These are phyloP conservation scores for Metarhizium guizhouense DNA, from an alignment of 2,329 filamentous ascomycete species.

Conservation along the genomic window DNA sequence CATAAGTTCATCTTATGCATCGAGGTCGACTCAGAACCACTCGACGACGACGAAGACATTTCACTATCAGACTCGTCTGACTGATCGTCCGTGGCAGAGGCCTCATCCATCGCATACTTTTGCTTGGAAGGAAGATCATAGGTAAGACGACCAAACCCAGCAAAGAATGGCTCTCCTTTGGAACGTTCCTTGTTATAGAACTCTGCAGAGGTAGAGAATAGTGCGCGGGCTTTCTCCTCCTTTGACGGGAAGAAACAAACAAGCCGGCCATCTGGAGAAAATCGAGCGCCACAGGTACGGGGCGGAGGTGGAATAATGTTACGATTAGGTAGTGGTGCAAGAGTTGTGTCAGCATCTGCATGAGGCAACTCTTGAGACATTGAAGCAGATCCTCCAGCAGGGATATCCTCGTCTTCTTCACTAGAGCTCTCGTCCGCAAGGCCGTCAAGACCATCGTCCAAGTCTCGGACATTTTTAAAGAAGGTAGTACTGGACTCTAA, in stretches of 20 bases:
- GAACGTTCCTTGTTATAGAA: constrained; percentile 37
- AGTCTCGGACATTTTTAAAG: constrained; percentile 56
- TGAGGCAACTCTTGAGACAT: constrained; percentile 55
- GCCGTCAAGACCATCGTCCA: constrained; percentile 47
- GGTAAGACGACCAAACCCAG: constrained; percentile 46
- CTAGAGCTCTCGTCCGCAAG: constrained; percentile 73
- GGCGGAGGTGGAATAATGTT: constrained; percentile 47
- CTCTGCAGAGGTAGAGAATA: constrained; percentile 38
- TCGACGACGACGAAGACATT: constrained; percentile 42
- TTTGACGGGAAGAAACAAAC: constrained; percentile 63
- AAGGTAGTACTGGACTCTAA: constrained; percentile 51
- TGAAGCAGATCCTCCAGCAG: constrained; percentile 42
- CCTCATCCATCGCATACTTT: constrained; percentile 37
- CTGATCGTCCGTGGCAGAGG: constrained; percentile 41
- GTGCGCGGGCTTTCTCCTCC: constrained; percentile 46
- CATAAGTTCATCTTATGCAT: constrained; percentile 49
- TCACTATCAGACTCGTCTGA: constrained; percentile 41
- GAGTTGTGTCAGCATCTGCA: constrained; percentile 42
- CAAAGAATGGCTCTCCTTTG: constrained; percentile 47
- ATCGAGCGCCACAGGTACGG: constrained; percentile 50
- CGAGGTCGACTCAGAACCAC: constrained; percentile 55
- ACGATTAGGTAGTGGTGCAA: constrained; percentile 42
- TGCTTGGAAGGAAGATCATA: constrained; percentile 41
- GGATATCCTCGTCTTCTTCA: constrained; percentile 59
- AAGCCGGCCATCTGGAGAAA: constrained; percentile 52